Evolutionary conservation across 2,329 filamentous ascomycete species (phyloP).

Genomic region (Sporothrix schenckii): DNA sequence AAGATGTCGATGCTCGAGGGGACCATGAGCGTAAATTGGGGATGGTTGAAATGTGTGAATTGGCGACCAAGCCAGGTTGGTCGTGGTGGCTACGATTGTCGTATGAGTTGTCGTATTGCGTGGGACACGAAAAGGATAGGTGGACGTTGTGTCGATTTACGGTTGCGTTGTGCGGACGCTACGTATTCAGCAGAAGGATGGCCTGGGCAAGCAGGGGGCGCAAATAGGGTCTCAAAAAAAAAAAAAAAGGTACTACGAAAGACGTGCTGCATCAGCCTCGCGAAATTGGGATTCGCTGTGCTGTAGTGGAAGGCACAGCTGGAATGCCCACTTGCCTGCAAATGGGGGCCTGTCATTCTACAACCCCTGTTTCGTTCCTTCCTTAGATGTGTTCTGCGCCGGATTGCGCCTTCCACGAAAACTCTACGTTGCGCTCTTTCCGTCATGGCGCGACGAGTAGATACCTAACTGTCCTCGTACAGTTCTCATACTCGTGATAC

Average conservation of each 20-base stretch:
- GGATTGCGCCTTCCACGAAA: background rate
- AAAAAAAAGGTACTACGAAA: constrained; percentile 31
- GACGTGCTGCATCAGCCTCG: constrained; percentile 38
- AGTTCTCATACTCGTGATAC: no score
- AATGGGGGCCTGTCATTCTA: background rate
- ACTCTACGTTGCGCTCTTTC: background rate
- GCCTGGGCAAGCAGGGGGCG: background rate
- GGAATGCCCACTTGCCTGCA: constrained; percentile 6
- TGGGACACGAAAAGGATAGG: constrained; percentile 33
- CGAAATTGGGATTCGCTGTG: constrained; percentile 34
- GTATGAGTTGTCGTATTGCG: constrained; percentile 26
- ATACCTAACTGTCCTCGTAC: background rate
- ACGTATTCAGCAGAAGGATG: background rate
- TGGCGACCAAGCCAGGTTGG: constrained; percentile 8
- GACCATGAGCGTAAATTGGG: constrained; percentile 29
- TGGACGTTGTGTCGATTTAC: background rate
- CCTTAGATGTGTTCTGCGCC: background rate
- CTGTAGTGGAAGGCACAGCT: constrained; percentile 25
- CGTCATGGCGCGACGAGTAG: background rate
- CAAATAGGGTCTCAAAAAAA: background rate
- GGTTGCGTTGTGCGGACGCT: background rate
- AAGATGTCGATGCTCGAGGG: constrained; percentile 12
- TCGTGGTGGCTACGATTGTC: constrained; percentile 7
- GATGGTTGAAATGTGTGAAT: constrained; percentile 17
- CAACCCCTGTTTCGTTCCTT: background rate